Evolutionary conservation across 441 rosid species (phyloP), one percentile per base, ranked within the genome.

Genomic region (Eutrema salsugineum): DNA sequence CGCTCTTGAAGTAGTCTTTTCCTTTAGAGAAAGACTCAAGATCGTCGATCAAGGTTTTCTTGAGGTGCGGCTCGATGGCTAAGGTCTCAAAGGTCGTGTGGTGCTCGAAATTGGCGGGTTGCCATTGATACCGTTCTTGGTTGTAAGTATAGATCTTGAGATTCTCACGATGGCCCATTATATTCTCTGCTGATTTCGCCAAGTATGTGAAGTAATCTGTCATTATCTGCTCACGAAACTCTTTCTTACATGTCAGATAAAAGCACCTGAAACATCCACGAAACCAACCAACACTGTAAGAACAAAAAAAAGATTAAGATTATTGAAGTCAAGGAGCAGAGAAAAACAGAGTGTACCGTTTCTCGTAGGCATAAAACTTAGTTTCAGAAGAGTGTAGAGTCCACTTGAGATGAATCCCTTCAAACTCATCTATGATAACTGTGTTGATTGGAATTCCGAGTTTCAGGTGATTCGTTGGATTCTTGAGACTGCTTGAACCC

Each of bases 401-500:
- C 88, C 86, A 85, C 47, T 72, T 79, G 0, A 85, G 36, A 6
- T 24, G 68, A 76, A 81, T 80, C 20, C 82, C 81, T 30, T 80
- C 42, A 20, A 77, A 86, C 6, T 62, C 53, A 57, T 84, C 90
- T 0, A 78, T 12, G 22, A 84, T 76, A 32, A 68, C 73, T 2
- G 79, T 57, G 40, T 77, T 83, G 0, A 80, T 60, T 0, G 86
- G 84, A 40, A 86, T 63, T 11, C 80, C 82, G 1, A 81, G 66
- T 49, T 86, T 79, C 0, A 83, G 85, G 3, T 79, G 72, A 3
- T 83, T 83, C 0, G 73, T 57, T 51, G 79, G 83, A 57, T 84
- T 81, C 83, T 81, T 78, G 11, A 68, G 75, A 69, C 84, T 83
- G 16, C 80, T 78, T 11, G 81, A 82, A 30, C 90, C 90, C 5